These are phyloP conservation scores for Anthracocystis setariae DNA, from an alignment of 1,284 basidiomycete genomes.

Conservation along the genomic window DNA sequence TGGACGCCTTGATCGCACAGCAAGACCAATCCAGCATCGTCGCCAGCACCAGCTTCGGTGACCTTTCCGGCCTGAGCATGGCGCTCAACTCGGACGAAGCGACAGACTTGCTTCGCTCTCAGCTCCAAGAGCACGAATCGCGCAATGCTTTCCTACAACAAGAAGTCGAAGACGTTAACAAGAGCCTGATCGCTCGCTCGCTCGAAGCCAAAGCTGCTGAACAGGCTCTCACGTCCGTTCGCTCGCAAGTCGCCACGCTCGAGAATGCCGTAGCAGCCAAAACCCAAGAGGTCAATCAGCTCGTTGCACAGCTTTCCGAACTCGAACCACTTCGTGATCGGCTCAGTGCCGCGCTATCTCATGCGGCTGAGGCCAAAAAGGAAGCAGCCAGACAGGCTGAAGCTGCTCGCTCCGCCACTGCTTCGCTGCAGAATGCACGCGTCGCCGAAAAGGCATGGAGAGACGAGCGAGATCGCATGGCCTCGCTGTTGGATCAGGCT, in stretches of 20 bases:
- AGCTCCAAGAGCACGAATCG: conserved; percentile 19
- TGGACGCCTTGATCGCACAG: conserved; percentile 14
- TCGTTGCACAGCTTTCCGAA: conserved; percentile 23
- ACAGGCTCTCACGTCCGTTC: conserved; percentile 21
- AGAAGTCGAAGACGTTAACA: conserved; percentile 23
- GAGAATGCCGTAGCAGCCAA: conserved; percentile 29
- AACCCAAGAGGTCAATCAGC: conserved; percentile 18
- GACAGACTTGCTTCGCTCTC: conserved; percentile 2
- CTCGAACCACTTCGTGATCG: conserved; percentile 20
- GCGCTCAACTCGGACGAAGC: conserved; percentile 18
- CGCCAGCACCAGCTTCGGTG: conserved; percentile 12
- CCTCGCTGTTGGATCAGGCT: conserved; percentile 25
- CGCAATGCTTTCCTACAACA: conserved; percentile 20
- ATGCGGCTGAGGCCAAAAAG: conserved; percentile 13
- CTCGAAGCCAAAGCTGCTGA: conserved; percentile 26
- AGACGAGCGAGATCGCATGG: conserved; percentile 38
- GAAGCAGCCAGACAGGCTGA: conserved; percentile 26
- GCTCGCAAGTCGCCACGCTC: conserved; percentile 17
- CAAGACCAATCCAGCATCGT: conserved; percentile 5
- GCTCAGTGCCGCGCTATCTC: conserved; percentile 19
- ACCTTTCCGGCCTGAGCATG: conserved; percentile 8
- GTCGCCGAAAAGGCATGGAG: conserved; percentile 33
- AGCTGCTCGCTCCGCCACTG: conserved; percentile 17
- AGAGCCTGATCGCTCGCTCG: conserved; percentile 12
- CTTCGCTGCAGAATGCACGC: conserved; percentile 33